These are phyloP conservation scores for Knoxdaviesia capensis DNA, from an alignment of 2,329 filamentous ascomycete species.

Conservation along the genomic window DNA sequence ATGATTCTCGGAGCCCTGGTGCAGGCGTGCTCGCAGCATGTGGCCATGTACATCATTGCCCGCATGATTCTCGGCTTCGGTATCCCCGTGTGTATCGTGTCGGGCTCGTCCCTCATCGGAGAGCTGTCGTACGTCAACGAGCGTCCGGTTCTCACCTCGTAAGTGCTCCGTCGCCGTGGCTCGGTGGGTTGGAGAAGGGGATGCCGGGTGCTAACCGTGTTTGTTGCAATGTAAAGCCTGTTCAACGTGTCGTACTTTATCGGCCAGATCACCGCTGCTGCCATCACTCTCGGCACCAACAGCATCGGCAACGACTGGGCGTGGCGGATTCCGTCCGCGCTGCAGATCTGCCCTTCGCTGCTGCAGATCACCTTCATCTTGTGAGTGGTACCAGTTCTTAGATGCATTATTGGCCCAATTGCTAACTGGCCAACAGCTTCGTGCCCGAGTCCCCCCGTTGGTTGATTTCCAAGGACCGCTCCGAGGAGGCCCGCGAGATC, in stretches of 20 bases:
- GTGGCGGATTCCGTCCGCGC: conserved; percentile 19
- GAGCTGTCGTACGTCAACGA: conserved; percentile 41
- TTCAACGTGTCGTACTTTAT: conserved; percentile 39
- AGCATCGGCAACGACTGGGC: conserved; percentile 12
- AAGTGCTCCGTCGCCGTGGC: conserved; percentile 10
- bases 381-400: no score
- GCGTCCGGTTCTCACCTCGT: conserved; percentile 32
- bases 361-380: conserved; percentile 13
- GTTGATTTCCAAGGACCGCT: conserved; percentile 12
- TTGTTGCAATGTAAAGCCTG: neutral
- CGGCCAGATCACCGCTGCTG: conserved; percentile 26
- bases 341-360: conserved; percentile 20
- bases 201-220: neutral
- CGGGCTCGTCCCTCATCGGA: conserved; percentile 35
- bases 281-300: conserved; percentile 21
- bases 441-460: conserved; percentile 15
- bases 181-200: fast-evolving
- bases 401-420: no score
- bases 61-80: conserved; percentile 40
- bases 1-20: conserved; percentile 34
- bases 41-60: conserved; percentile 36
- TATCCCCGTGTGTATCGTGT: conserved; percentile 37
- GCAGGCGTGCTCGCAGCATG: conserved; percentile 28
- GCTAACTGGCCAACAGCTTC: conserved; percentile 4
- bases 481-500: conserved; percentile 13